phyloP scores from a whole-genome alignment of 768 basidiomycete species.

The Pleurotus giganteus region DNA sequence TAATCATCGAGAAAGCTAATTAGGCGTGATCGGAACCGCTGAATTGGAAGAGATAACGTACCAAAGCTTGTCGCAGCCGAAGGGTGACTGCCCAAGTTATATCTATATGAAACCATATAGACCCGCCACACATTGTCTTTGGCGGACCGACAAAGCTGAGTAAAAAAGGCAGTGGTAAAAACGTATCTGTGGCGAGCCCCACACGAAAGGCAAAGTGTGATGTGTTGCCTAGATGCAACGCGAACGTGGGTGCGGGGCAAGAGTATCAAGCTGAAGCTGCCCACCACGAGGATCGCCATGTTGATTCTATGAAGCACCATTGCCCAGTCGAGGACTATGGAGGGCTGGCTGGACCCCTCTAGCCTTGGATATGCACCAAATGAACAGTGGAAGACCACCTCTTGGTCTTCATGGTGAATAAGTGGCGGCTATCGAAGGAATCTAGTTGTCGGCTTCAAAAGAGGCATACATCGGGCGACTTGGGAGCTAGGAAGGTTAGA shows the following conservation, averaged over 20 bases:
- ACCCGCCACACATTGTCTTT: constrained; percentile 70
- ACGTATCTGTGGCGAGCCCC: constrained; percentile 51
- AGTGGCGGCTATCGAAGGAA: constrained; percentile 70
- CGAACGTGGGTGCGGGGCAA: not conserved
- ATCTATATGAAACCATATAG: constrained; percentile 79
- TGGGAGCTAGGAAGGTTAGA: constrained; percentile 80
- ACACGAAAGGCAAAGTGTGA: constrained; percentile 75
- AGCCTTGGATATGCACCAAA: constrained; percentile 77
- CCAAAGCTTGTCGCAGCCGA: constrained; percentile 68
- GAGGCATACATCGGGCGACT: constrained; percentile 70
- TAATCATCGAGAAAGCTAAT: constrained; percentile 32
- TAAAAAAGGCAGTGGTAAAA: constrained; percentile 67
- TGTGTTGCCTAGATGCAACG: constrained; percentile 49
- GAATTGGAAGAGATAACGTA: constrained; percentile 20
- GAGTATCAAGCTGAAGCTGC: constrained; percentile 18
- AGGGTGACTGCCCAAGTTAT: constrained; percentile 60
- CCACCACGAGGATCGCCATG: constrained; percentile 70
- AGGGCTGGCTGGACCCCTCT: constrained; percentile 65
- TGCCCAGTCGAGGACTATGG: constrained; percentile 67
- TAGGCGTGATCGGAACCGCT: not conserved
- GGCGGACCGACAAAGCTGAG: constrained; percentile 79
- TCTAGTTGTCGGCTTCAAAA: too few relatives aligned
- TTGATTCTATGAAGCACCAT: constrained; percentile 80
- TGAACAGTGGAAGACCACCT: constrained; percentile 69
- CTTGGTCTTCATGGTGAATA: constrained; percentile 78